Conservation (phyloP, 306 rosid species). For the Canavalia gladiata region DNA sequence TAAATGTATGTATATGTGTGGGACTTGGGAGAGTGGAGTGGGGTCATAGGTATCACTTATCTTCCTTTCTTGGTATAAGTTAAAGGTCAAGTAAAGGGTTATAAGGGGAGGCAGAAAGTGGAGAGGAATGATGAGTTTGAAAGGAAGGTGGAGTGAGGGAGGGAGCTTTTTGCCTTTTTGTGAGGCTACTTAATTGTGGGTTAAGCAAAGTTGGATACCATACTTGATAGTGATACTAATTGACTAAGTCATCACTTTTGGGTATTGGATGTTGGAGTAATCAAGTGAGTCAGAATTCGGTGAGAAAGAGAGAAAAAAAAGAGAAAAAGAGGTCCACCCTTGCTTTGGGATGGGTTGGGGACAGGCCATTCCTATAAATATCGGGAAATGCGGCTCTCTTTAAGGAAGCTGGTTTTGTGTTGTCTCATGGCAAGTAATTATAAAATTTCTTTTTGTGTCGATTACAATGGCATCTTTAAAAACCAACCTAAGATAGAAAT, state of each 20-base stretch:
- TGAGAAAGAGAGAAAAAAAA: neutral
- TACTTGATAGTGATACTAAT: conserved; percentile 25
- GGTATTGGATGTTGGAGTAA: conserved; percentile 11
- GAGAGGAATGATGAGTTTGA: conserved; percentile 46
- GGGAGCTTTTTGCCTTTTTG: conserved; percentile 19
- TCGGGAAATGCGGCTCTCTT: conserved; percentile 46
- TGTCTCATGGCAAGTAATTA: neutral
- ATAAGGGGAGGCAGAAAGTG: conserved; percentile 34
- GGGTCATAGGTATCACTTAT: conserved; percentile 15
- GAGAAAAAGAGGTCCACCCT: neutral
- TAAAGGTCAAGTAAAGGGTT: conserved; percentile 40
- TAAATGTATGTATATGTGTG: neutral
- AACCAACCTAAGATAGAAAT: neutral
- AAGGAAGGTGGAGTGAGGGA: conserved; percentile 37
- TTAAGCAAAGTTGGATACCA: conserved; percentile 55
- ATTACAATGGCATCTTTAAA: conserved; percentile 1
- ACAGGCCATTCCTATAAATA: neutral
- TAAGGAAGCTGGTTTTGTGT: conserved; percentile 17
- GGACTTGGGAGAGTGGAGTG: neutral
- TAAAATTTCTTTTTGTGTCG: neutral
- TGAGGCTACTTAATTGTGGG: conserved; percentile 44
- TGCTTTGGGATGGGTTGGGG: conserved; percentile 10
- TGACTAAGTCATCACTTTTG: conserved; percentile 16
- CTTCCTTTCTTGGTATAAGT: conserved; percentile 43
- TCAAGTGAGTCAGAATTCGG: neutral